Percentiles rank a stretch among this genome's conserved stretches.
phyloP scores from a whole-genome alignment of 1,139 yeast species.

The Blastobotrys elegans region DNA sequence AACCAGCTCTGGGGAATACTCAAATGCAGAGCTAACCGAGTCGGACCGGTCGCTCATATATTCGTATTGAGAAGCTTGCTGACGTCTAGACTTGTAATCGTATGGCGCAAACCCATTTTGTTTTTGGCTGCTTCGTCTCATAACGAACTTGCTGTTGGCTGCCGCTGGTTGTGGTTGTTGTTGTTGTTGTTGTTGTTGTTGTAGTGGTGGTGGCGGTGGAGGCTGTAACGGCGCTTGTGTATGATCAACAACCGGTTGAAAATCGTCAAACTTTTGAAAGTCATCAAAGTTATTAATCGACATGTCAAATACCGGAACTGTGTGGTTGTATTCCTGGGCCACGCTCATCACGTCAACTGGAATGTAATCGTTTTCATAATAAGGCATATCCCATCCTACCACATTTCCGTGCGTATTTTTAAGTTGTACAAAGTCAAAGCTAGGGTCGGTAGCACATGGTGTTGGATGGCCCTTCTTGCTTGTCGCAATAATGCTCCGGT shows the following conservation, averaged over 20 bases:
- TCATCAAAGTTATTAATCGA: background rate
- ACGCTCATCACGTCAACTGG: background rate
- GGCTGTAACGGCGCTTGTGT: background rate
- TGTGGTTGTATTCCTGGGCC: background rate
- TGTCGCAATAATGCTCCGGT: background rate
- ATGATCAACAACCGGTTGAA: background rate
- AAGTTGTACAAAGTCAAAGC: slow-evolving; percentile 24
- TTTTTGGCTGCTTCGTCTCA: slow-evolving; percentile 9
- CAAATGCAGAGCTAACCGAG: background rate
- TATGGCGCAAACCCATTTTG: slow-evolving; percentile 4
- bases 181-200: background rate
- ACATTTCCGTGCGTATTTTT: slow-evolving; percentile 24
- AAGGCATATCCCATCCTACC: slow-evolving; percentile 26
- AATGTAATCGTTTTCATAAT: slow-evolving; percentile 6
- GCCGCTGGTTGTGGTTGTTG: background rate
- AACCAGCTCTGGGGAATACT: slow-evolving; percentile 5
- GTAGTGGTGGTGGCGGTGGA: slow-evolving; percentile 1
- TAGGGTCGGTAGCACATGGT: slow-evolving; percentile 28
- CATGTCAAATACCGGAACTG: slow-evolving; percentile 2
- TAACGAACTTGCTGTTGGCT: slow-evolving; percentile 9
- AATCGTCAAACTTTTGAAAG: background rate
- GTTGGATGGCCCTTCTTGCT: slow-evolving; percentile 19
- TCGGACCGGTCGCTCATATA: slow-evolving; percentile 5
- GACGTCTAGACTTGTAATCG: slow-evolving; percentile 3
- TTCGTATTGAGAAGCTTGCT: background rate